Evolutionary conservation across 805 yeast genomes (phyloP), one percentile per base, ranked within the genome.

Genomic region (Wickerhamiella hasegawae): DNA sequence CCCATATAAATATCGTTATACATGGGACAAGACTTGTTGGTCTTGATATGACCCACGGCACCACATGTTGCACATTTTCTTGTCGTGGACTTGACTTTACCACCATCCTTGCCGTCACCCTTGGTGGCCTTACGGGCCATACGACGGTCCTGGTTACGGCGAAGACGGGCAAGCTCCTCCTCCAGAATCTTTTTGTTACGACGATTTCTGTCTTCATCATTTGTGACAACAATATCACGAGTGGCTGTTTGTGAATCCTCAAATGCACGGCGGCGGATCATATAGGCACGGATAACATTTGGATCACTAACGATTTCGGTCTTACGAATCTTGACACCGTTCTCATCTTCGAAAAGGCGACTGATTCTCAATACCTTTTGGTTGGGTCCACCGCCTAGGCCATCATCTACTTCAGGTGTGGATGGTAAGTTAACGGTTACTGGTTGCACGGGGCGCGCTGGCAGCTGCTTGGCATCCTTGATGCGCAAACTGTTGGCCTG

Each of bases 61-160:
- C 97, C 97, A 65, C 98, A 87, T 0, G 90, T 77, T 3, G 92
- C 85, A 59, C 98, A 87, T 50, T 82, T 72, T 53, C 98, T 65
- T 6, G 78, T 76, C 4, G 72, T 73, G 21, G 76, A 66, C 47
- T 76, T 76, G 22, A 79, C 79, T 47, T 77, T 77, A 21, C 81
- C 82, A 28, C 70, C 69, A 18, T 80, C 79, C 45, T 73, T 75
- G n/a, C 76, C 79, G 24, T 44, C 49, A 36, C 41, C 52, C 63
- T 57, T 70, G 55, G 48, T 60, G 28, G 71, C 66, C 51, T 70
- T 62, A 45, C 80, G 60, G 5, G 73, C 75, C 39, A 62, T 60
- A 39, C 77, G 65, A 36, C 76, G 68, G 44, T 76, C 84, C 40
- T 73, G 75, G 34, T 83, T 70, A 49, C 80, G 79, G 47, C 81